Conservation (phyloP, 2,329 filamentous ascomycete genomes). For the Aspergillus neotritici region DNA sequence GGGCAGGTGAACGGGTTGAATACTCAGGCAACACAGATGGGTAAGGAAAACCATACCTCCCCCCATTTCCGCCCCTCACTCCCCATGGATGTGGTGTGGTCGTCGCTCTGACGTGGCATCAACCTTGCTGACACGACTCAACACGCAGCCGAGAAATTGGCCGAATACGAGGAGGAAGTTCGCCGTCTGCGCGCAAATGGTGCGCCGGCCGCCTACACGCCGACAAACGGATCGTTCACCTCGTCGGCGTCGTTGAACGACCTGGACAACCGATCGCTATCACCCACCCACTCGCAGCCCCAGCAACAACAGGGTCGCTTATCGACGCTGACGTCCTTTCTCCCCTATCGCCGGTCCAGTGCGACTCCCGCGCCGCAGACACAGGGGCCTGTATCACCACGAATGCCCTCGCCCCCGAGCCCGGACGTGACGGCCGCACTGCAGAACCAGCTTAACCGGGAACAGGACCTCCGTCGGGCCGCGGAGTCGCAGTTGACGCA, state of each 20-base stretch:
- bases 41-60: slow-evolving; percentile 34
- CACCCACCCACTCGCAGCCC: slow-evolving; percentile 30
- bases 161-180: slow-evolving; percentile 60
- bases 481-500: slow-evolving; percentile 53
- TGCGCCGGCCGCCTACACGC: slow-evolving; percentile 16
- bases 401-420: slow-evolving; percentile 16
- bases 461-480: slow-evolving; percentile 51
- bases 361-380: slow-evolving; percentile 23
- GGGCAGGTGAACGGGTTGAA: slow-evolving; percentile 50
- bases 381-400: slow-evolving; percentile 17
- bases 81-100: not conserved
- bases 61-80: not conserved
- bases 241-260: slow-evolving; percentile 22
- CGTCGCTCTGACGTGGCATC: not conserved
- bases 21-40: slow-evolving; percentile 48
- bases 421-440: slow-evolving; percentile 38
- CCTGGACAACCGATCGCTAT: slow-evolving; percentile 29
- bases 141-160: slow-evolving; percentile 49
- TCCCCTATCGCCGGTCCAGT: slow-evolving; percentile 35
- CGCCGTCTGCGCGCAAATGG: slow-evolving; percentile 41
- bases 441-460: slow-evolving; percentile 50
- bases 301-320: slow-evolving; percentile 32
- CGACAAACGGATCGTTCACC: slow-evolving; percentile 23
- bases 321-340: slow-evolving; percentile 35
- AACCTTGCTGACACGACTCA: not conserved